phyloP scores from a whole-genome alignment of 495 filamentous ascomycete genomes.

The Hypoxylon crocopeplum region DNA sequence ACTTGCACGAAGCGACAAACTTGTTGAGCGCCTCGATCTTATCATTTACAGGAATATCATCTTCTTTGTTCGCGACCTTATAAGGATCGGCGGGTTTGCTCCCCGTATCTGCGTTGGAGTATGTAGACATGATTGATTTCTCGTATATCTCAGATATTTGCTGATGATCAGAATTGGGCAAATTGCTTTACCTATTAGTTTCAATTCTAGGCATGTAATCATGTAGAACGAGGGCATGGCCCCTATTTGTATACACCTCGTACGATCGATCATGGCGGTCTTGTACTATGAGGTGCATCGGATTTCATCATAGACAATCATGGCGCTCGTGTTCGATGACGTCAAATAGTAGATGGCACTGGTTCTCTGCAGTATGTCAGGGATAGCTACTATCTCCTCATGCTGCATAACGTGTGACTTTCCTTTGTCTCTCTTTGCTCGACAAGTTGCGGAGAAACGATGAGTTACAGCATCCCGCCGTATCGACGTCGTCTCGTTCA shows the following conservation, averaged over 20 bases:
- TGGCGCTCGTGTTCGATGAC: slow-evolving; percentile 13
- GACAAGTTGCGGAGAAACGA: too few relatives aligned
- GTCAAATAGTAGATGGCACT: slow-evolving; percentile 7
- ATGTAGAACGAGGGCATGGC: too few relatives aligned
- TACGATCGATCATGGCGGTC: slow-evolving; percentile 5
- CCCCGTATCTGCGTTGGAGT: slow-evolving; percentile 66
- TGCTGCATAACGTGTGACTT: too few relatives aligned
- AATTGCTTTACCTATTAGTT: too few relatives aligned
- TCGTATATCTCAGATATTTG: neutral
- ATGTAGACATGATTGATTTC: slow-evolving; percentile 39
- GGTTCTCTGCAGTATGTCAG: too few relatives aligned
- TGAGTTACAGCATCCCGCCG: too few relatives aligned
- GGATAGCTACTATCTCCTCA: too few relatives aligned
- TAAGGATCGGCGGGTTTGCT: slow-evolving; percentile 74
- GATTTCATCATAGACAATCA: slow-evolving; percentile 24
- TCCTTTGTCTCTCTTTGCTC: too few relatives aligned
- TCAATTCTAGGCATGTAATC: too few relatives aligned
- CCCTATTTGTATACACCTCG: too few relatives aligned
- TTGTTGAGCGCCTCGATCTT: slow-evolving; percentile 77
- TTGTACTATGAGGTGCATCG: slow-evolving; percentile 11
- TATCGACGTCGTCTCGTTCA: too few relatives aligned
- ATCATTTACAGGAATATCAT: slow-evolving; percentile 67
- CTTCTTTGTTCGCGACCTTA: slow-evolving; percentile 71
- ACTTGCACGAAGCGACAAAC: slow-evolving; percentile 75
- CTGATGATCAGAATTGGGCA: too few relatives aligned